These are phyloP conservation scores for Plasmopara halstedii DNA, from an alignment of 352 stramenopile genomes.

Conservation along the genomic window DNA sequence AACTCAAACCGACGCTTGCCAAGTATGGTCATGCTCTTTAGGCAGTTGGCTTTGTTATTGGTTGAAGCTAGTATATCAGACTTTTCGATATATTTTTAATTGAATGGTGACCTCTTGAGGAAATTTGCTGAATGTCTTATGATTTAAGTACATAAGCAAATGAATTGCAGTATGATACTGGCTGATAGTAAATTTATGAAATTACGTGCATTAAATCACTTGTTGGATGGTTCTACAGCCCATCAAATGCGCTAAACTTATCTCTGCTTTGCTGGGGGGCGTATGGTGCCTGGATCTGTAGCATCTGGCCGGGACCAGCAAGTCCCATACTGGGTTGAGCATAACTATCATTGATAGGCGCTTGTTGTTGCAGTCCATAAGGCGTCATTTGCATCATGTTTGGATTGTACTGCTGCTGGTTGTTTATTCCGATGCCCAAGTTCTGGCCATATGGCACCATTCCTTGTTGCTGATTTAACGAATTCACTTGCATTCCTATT, in stretches of 20 bases:
- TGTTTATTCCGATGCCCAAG: slow-evolving; percentile 31
- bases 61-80: no score
- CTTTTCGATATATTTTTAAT: slow-evolving; percentile 7
- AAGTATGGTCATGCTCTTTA: slow-evolving; percentile 77
- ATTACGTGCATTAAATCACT: slow-evolving; percentile 21
- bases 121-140: slow-evolving; percentile 12
- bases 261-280: slow-evolving; percentile 41
- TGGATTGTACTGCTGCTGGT: slow-evolving; percentile 43
- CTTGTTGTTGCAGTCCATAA: slow-evolving; percentile 57
- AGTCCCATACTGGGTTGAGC: slow-evolving; percentile 34
- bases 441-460: slow-evolving; percentile 26
- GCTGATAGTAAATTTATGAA: no score
- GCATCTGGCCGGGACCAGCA: slow-evolving; percentile 47
- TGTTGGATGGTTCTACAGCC: slow-evolving; percentile 30
- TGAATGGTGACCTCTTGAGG: slow-evolving; percentile 34
- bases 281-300: slow-evolving; percentile 66
- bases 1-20: slow-evolving; percentile 81
- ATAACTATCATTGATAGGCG: slow-evolving; percentile 36
- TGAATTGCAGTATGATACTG: no score
- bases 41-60: slow-evolving; percentile 14
- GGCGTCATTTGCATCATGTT: slow-evolving; percentile 73
- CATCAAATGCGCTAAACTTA: slow-evolving; percentile 78
- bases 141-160: not conserved
- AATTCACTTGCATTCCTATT: slow-evolving; percentile 20
- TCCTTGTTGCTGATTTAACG: slow-evolving; percentile 23